These are phyloP conservation scores for Uromyces viciae-fabae DNA, from an alignment of 1,284 basidiomycete species.

Conservation along the genomic window DNA sequence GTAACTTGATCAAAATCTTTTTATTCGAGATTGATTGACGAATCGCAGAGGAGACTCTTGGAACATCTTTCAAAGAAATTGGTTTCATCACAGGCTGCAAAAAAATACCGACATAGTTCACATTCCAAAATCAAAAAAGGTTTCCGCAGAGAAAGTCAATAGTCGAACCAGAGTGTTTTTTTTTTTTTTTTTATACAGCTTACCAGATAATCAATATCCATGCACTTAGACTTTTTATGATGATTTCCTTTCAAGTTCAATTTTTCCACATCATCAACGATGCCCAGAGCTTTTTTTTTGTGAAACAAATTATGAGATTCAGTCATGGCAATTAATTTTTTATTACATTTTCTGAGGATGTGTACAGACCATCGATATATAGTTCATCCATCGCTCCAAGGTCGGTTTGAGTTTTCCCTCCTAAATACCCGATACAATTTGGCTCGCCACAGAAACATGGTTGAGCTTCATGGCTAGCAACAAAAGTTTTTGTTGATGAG, in stretches of 20 bases:
- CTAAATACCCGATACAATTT: conserved; percentile 92
- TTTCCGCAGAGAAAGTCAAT: too few relatives aligned
- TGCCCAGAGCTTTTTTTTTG: conserved; percentile 84
- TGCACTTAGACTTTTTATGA: conserved; percentile 84
- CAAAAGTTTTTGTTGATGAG: too few relatives aligned
- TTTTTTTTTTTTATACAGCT: conserved; percentile 48
- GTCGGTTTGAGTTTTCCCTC: conserved; percentile 98
- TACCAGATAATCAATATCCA: conserved; percentile 88
- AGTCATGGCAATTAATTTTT: too few relatives aligned
- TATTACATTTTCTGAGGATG: neutral
- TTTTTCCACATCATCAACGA: conserved; percentile 79
- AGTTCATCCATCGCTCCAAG: conserved; percentile 87
- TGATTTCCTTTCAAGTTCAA: conserved; percentile 75
- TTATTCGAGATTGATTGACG: conserved; percentile 77
- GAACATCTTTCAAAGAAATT: conserved; percentile 72
- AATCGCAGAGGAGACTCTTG: conserved; percentile 85
- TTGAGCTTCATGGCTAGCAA: conserved; percentile 81
- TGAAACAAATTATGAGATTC: too few relatives aligned
- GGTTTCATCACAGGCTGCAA: conserved; percentile 64
- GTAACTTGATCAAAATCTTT: conserved; percentile 74
- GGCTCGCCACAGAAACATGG: conserved; percentile 91
- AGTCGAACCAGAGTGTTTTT: neutral
- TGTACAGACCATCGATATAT: conserved; percentile 75
- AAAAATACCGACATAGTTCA: neutral
- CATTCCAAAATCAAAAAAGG: too few relatives aligned